A percentile compares a stretch with the other conserved stretches of the same genome.
phyloP scores from a whole-genome alignment of 148 eudicot species.

The Chenopodium berlandieri region DNA sequence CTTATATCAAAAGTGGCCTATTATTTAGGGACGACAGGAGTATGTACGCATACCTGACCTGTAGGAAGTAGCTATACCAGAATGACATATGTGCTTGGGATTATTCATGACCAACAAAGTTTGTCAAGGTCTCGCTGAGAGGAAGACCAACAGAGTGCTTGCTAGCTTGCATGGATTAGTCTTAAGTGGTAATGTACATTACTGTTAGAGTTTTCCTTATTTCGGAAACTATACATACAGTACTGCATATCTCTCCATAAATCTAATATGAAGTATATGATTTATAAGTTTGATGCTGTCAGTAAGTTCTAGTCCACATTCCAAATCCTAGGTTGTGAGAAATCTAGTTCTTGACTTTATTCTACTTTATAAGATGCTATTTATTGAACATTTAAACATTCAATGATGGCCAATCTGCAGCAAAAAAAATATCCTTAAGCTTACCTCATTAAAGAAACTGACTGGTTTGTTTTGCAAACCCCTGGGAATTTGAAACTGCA shows the following conservation, averaged over 20 bases:
- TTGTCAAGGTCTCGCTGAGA: neutral
- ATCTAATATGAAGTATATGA: neutral
- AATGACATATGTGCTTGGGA: neutral
- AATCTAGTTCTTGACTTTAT: neutral
- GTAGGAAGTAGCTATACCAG: neutral
- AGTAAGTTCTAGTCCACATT: neutral
- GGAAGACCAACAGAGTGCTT: neutral
- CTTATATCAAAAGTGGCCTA: neutral
- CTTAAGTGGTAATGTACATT: neutral
- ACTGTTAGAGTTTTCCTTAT: neutral
- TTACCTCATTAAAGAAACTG: conserved; percentile 67
- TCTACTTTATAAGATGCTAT: neutral
- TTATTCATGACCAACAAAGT: neutral
- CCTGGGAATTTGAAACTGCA: conserved; percentile 81
- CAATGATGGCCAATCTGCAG: neutral
- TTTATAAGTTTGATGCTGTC: neutral
- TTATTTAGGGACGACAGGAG: neutral
- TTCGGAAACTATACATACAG: neutral
- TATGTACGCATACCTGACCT: neutral
- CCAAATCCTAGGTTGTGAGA: neutral
- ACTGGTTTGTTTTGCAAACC: conserved; percentile 60
- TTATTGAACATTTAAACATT: neutral
- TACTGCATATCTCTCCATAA: neutral
- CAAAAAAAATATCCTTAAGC: neutral
- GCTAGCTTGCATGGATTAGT: neutral